Percentiles rank a stretch among this genome's conserved stretches.
These are phyloP conservation scores for Syzygium oleosum DNA, from an alignment of 345 rosid species.

Conservation along the genomic window DNA sequence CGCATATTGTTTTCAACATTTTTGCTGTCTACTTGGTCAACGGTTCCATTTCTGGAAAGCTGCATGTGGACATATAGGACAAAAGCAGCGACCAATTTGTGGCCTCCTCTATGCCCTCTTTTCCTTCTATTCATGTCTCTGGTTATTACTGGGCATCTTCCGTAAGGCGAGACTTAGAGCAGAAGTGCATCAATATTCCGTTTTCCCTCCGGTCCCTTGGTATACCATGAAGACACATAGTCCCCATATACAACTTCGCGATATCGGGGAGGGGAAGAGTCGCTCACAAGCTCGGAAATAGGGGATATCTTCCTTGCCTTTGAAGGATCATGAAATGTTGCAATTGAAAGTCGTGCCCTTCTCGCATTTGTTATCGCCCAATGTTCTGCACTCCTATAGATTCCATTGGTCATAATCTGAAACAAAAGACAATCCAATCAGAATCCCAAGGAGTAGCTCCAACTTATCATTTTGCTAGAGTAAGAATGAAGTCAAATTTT, in stretches of 20 bases:
- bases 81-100: not conserved
- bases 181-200: slow-evolving; percentile 63
- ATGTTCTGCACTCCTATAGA: slow-evolving; percentile 61
- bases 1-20: not conserved
- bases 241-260: slow-evolving; percentile 49
- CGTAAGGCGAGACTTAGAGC: not conserved
- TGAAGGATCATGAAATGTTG: slow-evolving; percentile 84
- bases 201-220: slow-evolving; percentile 73
- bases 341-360: slow-evolving; percentile 60
- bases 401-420: slow-evolving; percentile 79
- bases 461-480: not conserved
- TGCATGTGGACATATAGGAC: not conserved
- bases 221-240: slow-evolving; percentile 73
- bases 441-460: not conserved
- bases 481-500: not conserved
- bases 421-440: not conserved
- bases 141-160: not conserved
- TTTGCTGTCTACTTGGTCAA: not conserved
- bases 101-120: not conserved
- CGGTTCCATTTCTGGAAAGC: not conserved
- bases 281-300: slow-evolving; percentile 29
- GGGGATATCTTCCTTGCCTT: slow-evolving; percentile 56
- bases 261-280: slow-evolving; percentile 32
- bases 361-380: slow-evolving; percentile 60
- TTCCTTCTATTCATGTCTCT: not conserved